These are phyloP conservation scores for Venturia effusa DNA, from an alignment of 2,329 filamentous ascomycete species.

Conservation along the genomic window DNA sequence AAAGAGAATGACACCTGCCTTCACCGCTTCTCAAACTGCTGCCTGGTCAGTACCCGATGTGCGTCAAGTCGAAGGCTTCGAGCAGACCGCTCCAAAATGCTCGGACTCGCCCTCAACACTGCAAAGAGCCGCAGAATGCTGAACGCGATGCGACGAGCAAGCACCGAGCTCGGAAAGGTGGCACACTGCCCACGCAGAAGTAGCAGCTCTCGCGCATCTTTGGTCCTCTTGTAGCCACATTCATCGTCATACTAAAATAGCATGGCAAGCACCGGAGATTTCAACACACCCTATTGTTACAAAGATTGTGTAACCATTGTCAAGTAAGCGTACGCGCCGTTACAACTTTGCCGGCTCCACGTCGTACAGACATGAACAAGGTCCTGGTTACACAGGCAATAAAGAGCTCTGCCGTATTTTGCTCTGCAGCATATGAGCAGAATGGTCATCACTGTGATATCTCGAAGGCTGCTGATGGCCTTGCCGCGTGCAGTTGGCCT, in stretches of 20 bases:
- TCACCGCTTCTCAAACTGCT: background rate
- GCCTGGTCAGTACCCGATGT: background rate
- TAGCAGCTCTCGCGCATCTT: background rate
- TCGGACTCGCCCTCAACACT: conserved; percentile 3
- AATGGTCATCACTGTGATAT: background rate
- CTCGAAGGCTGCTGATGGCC: background rate
- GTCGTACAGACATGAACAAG: background rate
- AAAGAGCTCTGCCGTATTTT: background rate
- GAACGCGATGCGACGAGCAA: background rate
- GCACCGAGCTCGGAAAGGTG: background rate
- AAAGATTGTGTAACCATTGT: background rate
- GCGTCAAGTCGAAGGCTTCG: background rate
- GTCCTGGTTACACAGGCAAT: background rate
- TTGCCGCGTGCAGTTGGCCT: background rate
- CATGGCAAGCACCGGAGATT: background rate
- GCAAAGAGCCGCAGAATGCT: background rate
- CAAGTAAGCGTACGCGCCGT: background rate
- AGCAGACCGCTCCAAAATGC: conserved; percentile 1
- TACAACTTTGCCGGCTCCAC: background rate
- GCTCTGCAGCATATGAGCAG: background rate
- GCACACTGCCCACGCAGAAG: background rate
- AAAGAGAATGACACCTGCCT: background rate
- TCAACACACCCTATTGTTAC: background rate
- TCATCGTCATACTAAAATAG: background rate
- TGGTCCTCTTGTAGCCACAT: background rate